Evolutionary conservation across 495 filamentous ascomycete genomes (phyloP), one percentile per base, ranked within the genome.

Genomic region (Penicillium atrosanguineum): DNA sequence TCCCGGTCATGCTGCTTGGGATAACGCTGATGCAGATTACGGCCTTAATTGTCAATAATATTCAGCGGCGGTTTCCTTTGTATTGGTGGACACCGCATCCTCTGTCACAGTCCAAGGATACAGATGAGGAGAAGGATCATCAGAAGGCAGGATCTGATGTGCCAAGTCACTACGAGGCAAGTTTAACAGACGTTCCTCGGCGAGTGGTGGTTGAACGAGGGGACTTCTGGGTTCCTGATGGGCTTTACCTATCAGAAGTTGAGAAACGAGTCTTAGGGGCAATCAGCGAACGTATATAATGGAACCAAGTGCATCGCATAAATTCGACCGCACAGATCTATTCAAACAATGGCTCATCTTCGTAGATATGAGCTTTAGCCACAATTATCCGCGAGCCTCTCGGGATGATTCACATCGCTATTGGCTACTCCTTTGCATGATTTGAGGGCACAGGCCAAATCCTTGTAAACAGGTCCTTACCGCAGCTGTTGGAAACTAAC

Each of bases 11-110:
- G 31, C 53, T 88, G 54, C 69, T 93, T 28, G 86, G 83, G 0
- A 81, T 79, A 37, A 62, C 58, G 1, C 58, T 95, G 39, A 90
- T 94, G 83, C 69, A 87, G 41, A 64, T 59, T 1, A 79, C 83
- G 0, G 89, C 87, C 0, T 69, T 89, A 46, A 38, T 93, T 15
- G 60, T 91, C 40, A 91, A 92, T 57, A 95, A 96, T 59, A 70
- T 92, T 14, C 82, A 87, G 62, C 74, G 90, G 21, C 78, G 82
- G 43, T 96, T 84, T 59, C 91, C 91, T 1, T 61, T 84, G 15
- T 95, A 88, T 62, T 96, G 91, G 91, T 76, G 73, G 72, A 76
- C 75, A 6, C 57, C 72, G 6, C 60, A 64, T 15, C 60, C 67
- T n/a, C 53, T 77, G 8, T 48, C 59, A 1, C 49, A 46, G 11